These are phyloP conservation scores for Knufia petricola DNA, from an alignment of 2,329 filamentous ascomycete species.

Conservation along the genomic window DNA sequence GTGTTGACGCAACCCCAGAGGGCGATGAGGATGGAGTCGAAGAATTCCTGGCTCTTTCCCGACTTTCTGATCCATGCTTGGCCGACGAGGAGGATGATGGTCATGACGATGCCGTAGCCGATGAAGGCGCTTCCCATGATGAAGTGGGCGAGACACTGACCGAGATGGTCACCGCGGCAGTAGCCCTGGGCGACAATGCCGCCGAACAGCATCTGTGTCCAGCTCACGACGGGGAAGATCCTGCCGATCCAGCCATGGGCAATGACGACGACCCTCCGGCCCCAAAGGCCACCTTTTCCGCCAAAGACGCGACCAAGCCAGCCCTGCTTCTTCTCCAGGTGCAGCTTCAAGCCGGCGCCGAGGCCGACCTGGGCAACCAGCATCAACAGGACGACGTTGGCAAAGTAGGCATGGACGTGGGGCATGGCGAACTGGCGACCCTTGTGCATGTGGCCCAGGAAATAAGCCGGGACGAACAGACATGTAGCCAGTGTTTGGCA, in stretches of 20 bases:
- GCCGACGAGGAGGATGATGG: slow-evolving; percentile 75
- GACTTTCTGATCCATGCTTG: slow-evolving; percentile 76
- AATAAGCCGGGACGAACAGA: slow-evolving; percentile 74
- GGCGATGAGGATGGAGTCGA: slow-evolving; percentile 82
- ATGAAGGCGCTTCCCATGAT: slow-evolving; percentile 99
- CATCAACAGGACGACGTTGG: slow-evolving; percentile 69
- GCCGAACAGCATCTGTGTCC: slow-evolving; percentile 93
- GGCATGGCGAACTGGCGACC: slow-evolving; percentile 68
- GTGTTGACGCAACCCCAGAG: slow-evolving; percentile 97
- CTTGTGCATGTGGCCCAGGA: slow-evolving; percentile 81
- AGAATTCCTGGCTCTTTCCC: slow-evolving; percentile 91
- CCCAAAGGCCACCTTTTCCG: slow-evolving; percentile 18
- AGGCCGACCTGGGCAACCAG: slow-evolving; percentile 67
- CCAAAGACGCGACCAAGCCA: slow-evolving; percentile 61
- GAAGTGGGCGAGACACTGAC: slow-evolving; percentile 91
- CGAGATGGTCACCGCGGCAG: slow-evolving; percentile 81
- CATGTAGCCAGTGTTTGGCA: slow-evolving; percentile 65
- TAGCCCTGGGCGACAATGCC: slow-evolving; percentile 88
- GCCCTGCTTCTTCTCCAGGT: slow-evolving; percentile 62
- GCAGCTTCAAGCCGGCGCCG: slow-evolving; percentile 79
- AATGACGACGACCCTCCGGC: slow-evolving; percentile 57
- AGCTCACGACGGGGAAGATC: slow-evolving; percentile 71
- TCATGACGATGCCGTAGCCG: slow-evolving; percentile 79
- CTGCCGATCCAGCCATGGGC: slow-evolving; percentile 78
- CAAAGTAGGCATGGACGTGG: slow-evolving; percentile 76